A percentile compares a stretch with the other conserved stretches of the same genome.
These are phyloP conservation scores for Fraxinus velutina DNA, from an alignment of 305 asterid genomes.

Conservation along the genomic window DNA sequence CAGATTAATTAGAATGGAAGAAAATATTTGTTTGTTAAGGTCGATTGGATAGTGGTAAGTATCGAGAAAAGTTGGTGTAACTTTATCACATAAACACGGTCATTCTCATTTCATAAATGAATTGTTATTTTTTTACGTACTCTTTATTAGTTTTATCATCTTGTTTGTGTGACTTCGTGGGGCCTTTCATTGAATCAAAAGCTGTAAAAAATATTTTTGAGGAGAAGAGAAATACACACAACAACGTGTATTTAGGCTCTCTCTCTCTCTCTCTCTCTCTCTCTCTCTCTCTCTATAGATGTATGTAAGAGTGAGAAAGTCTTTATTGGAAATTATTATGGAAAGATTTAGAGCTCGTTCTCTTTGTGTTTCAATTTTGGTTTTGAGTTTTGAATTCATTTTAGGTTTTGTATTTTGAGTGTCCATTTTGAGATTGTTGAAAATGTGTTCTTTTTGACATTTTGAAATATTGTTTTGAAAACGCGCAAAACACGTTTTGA, in stretches of 20 bases:
- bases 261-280: too few relatives aligned
- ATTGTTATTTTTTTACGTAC: neutral
- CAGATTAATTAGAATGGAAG: too few relatives aligned
- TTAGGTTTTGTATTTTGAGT: too few relatives aligned
- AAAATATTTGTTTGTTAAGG: too few relatives aligned
- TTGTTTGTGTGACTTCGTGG: neutral
- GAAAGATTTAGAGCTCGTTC: neutral
- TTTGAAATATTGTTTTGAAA: too few relatives aligned
- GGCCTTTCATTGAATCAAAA: neutral
- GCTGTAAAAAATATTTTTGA: neutral
- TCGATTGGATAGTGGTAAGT: too few relatives aligned
- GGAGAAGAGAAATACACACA: neutral
- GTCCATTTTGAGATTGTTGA: too few relatives aligned
- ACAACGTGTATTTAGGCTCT: neutral
- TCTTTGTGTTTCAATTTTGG: too few relatives aligned
- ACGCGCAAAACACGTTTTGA: too few relatives aligned
- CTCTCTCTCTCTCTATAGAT: too few relatives aligned
- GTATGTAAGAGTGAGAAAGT: neutral
- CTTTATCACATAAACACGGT: neutral
- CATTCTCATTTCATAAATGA: neutral
- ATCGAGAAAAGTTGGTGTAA: neutral
- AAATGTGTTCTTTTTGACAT: too few relatives aligned
- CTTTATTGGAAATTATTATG: neutral
- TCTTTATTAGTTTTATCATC: neutral
- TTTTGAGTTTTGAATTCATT: too few relatives aligned